These are phyloP conservation scores for Trematosphaeria pertusa DNA, from an alignment of 2,329 filamentous ascomycete species.

Conservation along the genomic window DNA sequence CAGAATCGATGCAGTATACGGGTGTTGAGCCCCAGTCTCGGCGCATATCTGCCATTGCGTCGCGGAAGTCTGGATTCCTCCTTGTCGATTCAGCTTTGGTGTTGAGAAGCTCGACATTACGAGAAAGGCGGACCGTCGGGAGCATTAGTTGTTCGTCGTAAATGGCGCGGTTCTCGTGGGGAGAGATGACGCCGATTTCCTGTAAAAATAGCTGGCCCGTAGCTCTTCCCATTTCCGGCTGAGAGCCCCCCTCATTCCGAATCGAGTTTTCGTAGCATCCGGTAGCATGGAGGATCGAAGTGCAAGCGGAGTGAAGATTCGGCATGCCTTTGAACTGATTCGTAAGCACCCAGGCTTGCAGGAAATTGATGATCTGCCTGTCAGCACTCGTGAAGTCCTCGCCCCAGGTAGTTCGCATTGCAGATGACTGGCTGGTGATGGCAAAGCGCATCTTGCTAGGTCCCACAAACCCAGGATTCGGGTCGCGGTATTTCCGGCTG, in stretches of 20 bases:
- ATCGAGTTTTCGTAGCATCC: conserved; percentile 62
- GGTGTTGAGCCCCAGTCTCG: conserved; percentile 65
- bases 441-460: conserved; percentile 43
- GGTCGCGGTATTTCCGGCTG: conserved; percentile 49
- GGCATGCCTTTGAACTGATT: conserved; percentile 47
- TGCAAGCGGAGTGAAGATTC: conserved; percentile 66
- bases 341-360: conserved; percentile 67
- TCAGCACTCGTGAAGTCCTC: conserved; percentile 59
- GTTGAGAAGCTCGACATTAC: conserved; percentile 52
- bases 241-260: conserved; percentile 46
- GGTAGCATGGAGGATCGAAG: conserved; percentile 68
- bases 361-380: conserved; percentile 67
- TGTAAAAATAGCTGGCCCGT: conserved; percentile 72
- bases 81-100: conserved; percentile 32
- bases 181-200: conserved; percentile 74
- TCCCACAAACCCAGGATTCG: conserved; percentile 42
- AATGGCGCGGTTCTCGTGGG: conserved; percentile 72
- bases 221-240: conserved; percentile 2
- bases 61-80: conserved; percentile 50
- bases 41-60: conserved; percentile 64
- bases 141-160: conserved; percentile 65
- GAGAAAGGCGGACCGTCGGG: conserved; percentile 55
- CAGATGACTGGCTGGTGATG: conserved; percentile 24
- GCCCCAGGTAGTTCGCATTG: conserved; percentile 21
- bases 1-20: conserved; percentile 76